Conservation (phyloP, 2,329 filamentous ascomycete species). For the Whalleya microplaca region DNA sequence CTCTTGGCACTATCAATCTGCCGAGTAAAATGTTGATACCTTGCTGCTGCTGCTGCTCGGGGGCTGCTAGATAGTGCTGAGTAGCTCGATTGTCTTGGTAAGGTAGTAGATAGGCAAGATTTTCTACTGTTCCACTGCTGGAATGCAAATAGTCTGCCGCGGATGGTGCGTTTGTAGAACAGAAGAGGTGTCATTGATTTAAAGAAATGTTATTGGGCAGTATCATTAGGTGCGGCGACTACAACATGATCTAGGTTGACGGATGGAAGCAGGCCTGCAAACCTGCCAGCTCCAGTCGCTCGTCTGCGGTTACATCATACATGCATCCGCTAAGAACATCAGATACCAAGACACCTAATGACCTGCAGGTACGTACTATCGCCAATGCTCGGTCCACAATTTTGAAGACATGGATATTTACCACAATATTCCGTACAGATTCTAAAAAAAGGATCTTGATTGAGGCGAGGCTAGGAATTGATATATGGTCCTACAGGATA, state of each 20-base stretch:
- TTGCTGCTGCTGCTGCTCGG: not conserved
- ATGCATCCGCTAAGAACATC: not conserved
- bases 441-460: too few relatives aligned
- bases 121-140: too few relatives aligned
- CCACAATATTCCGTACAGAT: too few relatives aligned
- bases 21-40: constrained; percentile 1
- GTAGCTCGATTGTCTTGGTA: not conserved
- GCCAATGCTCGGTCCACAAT: too few relatives aligned
- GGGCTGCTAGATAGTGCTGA: not conserved
- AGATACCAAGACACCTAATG: not conserved
- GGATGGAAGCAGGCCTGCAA: not conserved
- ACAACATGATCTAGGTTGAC: not conserved
- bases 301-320: not conserved
- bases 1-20: constrained; percentile 3
- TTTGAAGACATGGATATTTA: too few relatives aligned
- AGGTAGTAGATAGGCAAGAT: not conserved
- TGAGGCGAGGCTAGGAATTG: too few relatives aligned
- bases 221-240: not conserved
- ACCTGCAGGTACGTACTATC: too few relatives aligned
- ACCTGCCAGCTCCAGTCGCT: not conserved
- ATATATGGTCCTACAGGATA: too few relatives aligned
- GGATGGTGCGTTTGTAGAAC: constrained; percentile 9
- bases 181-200: constrained; percentile 22
- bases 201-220: constrained; percentile 15
- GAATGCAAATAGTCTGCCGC: not conserved